Evolutionary conservation across 345 rosid species (phyloP), one percentile per base, ranked within the genome.

Genomic region (Carallia brachiata): DNA sequence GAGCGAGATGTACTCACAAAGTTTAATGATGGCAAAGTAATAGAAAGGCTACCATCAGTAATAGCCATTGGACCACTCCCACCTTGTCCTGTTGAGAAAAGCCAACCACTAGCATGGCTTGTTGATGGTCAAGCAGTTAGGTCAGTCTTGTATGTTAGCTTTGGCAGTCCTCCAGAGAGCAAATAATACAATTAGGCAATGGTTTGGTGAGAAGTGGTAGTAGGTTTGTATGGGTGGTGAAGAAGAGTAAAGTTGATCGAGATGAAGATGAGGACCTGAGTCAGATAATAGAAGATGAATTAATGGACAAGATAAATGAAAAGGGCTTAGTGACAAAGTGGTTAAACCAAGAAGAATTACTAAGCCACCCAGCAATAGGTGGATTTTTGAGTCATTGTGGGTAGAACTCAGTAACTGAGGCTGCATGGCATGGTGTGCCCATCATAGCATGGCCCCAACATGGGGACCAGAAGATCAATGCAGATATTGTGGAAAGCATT

Each of bases 101-200:
- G 60, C 7, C 37, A 63, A 47, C 52, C 62, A 6, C 36, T 72
- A 28, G 61, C 63, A 53, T 79, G 77, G 74, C 74, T 79, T 40
- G 23, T 23, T 23, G 71, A 69, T 54, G 61, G 44, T 19, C 79
- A 79, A 61, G 74, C 65, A 30, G 58, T 61, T 1, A 59, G 68
- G 13, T 79, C 77, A 10, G 74, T 79, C 13, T 9, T 75, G 55
- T 61, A 71, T 65, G 74, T 79, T 28, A 79, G 69, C 71, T 79
- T 79, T 69, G 79, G 82, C 6, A 79, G 77, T 36, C n/a, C n/a
- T 64, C 72, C 36, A 65, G 77, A 68, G 77, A 75, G 56, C 82
- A 79, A 65, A 23, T 75, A 4, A 79, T 53, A 54, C 79, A 72
- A 62, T 52, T 75, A 7, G 77, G 77, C n/a, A 50, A 72, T 32